Base-by-base conservation (phyloP, 1,284 basidiomycete genomes). In the Papiliotrema nemorosa region DNA sequence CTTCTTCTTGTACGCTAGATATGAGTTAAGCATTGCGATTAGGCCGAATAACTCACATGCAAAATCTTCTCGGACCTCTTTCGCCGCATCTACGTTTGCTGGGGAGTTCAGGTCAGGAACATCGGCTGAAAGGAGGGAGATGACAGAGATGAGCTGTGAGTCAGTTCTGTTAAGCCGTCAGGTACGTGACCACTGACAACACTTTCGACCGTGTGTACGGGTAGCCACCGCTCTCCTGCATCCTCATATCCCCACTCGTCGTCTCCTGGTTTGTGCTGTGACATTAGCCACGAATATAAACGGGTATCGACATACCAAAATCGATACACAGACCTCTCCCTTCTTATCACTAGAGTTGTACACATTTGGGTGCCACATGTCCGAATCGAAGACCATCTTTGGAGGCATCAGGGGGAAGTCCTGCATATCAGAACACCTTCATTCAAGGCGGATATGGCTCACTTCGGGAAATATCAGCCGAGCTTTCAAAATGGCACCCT, bases 291-390 rank as follows among this genome's bases (percentile, higher is more conserved):
- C 25, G 2, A 3, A 7, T 33, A 34, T 34, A 18, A 47, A 31
- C 24, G 7, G 29, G 27, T 24, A 27, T 9, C 13, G 9, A 74
- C 86, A 73, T 57, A 91, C 90, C 63, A 98, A 79, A 67, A 98
- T 97, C 35, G 94, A 97, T 54, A 98, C 90, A 77, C 94, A 98
- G 48, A 97, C 89, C 38, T 81, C 82, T 22, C 94, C 94, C 75
- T 94, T 90, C 25, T 84, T 71, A 66, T 94, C 93, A 61, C 92
- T 91, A 72, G 90, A 87, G 20, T 84, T 67, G 70, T 97, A 98
- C 65, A 96, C 92, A 75, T 97, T 98, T 13, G 96, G 94, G 76
- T 98, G 94, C 94, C 94, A 97, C 93, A 98, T 97, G 54, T 85
- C 84, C 5, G 92, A 92, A 58, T 88, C 81, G 72, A 98, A 98